A percentile compares a stretch with the other conserved stretches of the same genome.
Conservation (phyloP, 306 rosid genomes). For the Cucurbita moschata region DNA sequence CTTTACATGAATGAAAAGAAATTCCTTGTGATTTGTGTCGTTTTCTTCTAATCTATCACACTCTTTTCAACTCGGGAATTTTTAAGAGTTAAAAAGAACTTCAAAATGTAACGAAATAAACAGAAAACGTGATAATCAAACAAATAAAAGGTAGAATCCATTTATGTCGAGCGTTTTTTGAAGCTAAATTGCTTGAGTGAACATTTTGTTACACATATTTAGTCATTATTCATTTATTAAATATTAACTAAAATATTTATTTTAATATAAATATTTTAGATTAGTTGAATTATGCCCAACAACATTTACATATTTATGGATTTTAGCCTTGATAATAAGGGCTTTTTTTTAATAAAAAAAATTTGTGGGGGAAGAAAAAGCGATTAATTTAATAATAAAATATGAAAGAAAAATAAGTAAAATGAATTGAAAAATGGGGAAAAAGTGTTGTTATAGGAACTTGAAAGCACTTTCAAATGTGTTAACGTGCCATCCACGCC, state of each 20-base stretch:
- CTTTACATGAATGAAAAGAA: neutral
- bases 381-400: neutral
- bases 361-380: neutral
- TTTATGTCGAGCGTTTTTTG: too few relatives aligned
- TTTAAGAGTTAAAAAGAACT: too few relatives aligned
- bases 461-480: neutral
- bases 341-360: neutral
- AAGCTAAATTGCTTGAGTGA: too few relatives aligned
- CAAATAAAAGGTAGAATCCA: too few relatives aligned
- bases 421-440: too few relatives aligned
- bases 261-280: too few relatives aligned
- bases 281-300: too few relatives aligned
- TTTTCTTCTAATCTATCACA: neutral
- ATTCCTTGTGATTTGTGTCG: neutral
- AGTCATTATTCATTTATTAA: neutral
- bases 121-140: too few relatives aligned
- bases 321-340: neutral
- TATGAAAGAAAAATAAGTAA: neutral
- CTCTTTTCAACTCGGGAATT: too few relatives aligned
- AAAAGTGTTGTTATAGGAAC: neutral
- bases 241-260: too few relatives aligned
- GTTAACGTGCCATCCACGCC: constrained; percentile 6
- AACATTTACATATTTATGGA: too few relatives aligned
- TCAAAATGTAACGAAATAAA: too few relatives aligned
- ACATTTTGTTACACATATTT: neutral